Evolutionary conservation across 345 rosid species (phyloP).

Genomic region (Eucalyptus pauciflora): DNA sequence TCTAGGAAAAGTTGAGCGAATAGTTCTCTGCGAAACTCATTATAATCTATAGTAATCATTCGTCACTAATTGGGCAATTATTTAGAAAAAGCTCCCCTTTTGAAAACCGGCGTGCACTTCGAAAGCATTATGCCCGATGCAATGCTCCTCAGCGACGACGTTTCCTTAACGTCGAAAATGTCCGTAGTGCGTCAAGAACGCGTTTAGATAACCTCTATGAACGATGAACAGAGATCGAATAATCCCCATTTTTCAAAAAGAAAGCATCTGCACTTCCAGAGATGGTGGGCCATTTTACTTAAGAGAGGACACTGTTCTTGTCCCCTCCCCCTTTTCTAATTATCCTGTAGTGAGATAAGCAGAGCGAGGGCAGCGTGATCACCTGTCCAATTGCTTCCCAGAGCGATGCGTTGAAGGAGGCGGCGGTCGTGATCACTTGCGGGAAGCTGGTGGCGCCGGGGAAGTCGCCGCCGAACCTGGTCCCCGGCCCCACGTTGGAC

Average conservation of each 20-base stretch:
- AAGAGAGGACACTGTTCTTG: not conserved
- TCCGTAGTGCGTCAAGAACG: not conserved
- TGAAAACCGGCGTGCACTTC: not conserved
- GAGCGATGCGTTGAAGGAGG: conserved; percentile 69
- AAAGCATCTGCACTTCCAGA: not conserved
- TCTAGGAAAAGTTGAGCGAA: not conserved
- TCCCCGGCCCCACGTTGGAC: conserved; percentile 72
- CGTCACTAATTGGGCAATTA: not conserved
- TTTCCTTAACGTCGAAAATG: not conserved
- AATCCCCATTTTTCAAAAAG: not conserved
- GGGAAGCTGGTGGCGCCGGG: conserved; percentile 90
- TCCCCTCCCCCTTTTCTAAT: too few species aligned
- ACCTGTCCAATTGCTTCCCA: conserved; percentile 94
- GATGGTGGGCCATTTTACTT: not conserved
- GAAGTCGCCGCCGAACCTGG: conserved; percentile 47
- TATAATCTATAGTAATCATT: not conserved
- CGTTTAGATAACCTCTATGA: not conserved
- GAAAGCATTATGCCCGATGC: not conserved
- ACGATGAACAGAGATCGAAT: not conserved
- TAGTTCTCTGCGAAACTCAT: not conserved
- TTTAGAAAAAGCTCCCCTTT: not conserved
- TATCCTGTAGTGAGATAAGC: not conserved
- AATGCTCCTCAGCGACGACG: not conserved
- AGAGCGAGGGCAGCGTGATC: not conserved
- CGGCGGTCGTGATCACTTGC: conserved; percentile 77